phyloP scores from a whole-genome alignment of 305 asterid genomes.

The Solanum hybrid region DNA sequence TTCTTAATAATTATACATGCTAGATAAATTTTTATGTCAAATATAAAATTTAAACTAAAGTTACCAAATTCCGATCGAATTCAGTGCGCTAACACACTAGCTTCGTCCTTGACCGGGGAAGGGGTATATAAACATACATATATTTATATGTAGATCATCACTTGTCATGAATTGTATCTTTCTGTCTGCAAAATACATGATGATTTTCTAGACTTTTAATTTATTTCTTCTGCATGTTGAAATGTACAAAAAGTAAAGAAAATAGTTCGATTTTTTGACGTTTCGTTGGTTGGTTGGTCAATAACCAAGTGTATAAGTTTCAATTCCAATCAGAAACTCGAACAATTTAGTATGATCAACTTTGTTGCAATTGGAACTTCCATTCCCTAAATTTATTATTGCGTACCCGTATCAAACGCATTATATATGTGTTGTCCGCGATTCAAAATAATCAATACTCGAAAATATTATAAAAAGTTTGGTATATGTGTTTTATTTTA shows the following conservation, averaged over 20 bases:
- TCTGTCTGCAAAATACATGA: conserved; percentile 5
- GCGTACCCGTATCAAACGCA: background rate
- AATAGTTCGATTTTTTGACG: conserved; percentile 9
- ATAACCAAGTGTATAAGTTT: background rate
- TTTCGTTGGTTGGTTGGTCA: conserved; percentile 23
- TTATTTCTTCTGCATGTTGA: background rate
- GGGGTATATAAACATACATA: background rate
- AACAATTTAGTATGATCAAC: background rate
- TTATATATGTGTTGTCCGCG: background rate
- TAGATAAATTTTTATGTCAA: background rate
- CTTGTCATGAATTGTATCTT: conserved; percentile 9
- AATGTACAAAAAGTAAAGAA: background rate
- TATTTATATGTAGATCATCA: conserved; percentile 13
- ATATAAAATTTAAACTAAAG: background rate
- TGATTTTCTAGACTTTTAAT: background rate
- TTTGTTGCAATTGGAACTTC: background rate
- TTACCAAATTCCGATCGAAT: background rate
- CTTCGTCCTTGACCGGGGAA: background rate
- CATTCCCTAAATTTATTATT: background rate
- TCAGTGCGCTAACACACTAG: background rate
- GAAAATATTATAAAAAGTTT: background rate
- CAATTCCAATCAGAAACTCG: conserved; percentile 7
- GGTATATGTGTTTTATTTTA: background rate
- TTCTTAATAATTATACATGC: background rate
- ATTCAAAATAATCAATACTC: background rate